Conservation (phyloP, 2,329 filamentous ascomycete genomes). For the Diaporthe vexans region DNA sequence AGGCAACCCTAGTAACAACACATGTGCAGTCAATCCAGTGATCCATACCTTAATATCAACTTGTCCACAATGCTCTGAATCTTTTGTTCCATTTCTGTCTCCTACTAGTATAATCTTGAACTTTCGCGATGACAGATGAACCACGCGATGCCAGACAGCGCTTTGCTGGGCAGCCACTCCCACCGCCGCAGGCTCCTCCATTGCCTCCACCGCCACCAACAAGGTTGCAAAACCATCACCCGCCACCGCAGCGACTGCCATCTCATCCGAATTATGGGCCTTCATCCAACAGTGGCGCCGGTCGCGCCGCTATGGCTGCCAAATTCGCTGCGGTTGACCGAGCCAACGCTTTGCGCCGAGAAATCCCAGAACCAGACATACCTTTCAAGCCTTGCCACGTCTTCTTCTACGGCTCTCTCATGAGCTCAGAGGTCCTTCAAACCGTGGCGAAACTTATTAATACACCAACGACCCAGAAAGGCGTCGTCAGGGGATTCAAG, state of each 20-base stretch:
- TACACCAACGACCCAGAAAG: not conserved
- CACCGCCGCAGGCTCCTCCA: not conserved
- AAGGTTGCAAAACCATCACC: too few species aligned
- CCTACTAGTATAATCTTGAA: too few species aligned
- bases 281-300: not conserved
- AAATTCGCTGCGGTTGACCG: not conserved
- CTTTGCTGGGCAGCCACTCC: not conserved
- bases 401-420: constrained; percentile 7
- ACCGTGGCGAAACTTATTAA: not conserved
- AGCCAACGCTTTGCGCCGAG: not conserved
- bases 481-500: not conserved
- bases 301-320: not conserved
- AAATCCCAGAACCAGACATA: not conserved
- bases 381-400: not conserved
- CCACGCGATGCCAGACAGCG: too few species aligned
- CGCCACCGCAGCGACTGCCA: not conserved
- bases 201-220: not conserved
- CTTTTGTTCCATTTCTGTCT: too few species aligned
- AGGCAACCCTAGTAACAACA: too few species aligned
- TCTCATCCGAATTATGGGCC: not conserved
- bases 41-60: too few species aligned
- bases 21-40: too few species aligned
- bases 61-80: too few species aligned
- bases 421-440: not conserved
- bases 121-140: too few species aligned